Evolutionary conservation across 2,329 filamentous ascomycete genomes (phyloP).

Genomic region (Hymenoscyphus infarciens): DNA sequence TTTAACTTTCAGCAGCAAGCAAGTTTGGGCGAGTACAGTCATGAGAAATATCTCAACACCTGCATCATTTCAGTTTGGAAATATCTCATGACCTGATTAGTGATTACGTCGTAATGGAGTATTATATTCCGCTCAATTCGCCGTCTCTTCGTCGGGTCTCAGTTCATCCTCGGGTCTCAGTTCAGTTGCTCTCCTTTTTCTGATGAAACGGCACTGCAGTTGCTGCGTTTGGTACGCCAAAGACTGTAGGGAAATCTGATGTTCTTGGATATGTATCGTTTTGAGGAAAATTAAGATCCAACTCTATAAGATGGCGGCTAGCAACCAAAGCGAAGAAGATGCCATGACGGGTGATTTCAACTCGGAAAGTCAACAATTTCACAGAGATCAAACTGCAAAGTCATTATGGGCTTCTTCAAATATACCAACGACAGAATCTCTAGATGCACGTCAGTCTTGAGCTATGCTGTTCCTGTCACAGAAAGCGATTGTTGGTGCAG

Average conservation of each 20-base stretch:
- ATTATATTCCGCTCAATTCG: too few species aligned
- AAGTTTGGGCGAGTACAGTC: too few species aligned
- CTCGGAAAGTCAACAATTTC: not conserved
- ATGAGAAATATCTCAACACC: too few species aligned
- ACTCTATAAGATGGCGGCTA: not conserved
- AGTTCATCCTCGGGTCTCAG: too few species aligned
- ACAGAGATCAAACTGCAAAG: not conserved
- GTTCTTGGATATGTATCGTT: not conserved
- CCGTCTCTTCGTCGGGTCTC: too few species aligned
- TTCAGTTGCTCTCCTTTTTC: too few species aligned
- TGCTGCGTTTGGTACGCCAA: constrained; percentile 1
- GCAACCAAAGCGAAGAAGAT: not conserved
- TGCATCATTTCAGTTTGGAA: too few species aligned
- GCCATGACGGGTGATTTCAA: not conserved
- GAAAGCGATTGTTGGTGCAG: not conserved
- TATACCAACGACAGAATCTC: not conserved
- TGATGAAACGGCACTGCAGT: not conserved
- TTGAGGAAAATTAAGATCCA: not conserved
- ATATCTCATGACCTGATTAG: too few species aligned
- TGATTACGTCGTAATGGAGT: too few species aligned
- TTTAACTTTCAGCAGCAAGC: too few species aligned
- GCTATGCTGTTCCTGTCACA: not conserved
- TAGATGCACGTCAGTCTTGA: not conserved
- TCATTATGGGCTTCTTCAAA: not conserved
- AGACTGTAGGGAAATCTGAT: not conserved